These are phyloP conservation scores for Ramalina intermedia DNA, from an alignment of 495 filamentous ascomycete species.

Conservation along the genomic window DNA sequence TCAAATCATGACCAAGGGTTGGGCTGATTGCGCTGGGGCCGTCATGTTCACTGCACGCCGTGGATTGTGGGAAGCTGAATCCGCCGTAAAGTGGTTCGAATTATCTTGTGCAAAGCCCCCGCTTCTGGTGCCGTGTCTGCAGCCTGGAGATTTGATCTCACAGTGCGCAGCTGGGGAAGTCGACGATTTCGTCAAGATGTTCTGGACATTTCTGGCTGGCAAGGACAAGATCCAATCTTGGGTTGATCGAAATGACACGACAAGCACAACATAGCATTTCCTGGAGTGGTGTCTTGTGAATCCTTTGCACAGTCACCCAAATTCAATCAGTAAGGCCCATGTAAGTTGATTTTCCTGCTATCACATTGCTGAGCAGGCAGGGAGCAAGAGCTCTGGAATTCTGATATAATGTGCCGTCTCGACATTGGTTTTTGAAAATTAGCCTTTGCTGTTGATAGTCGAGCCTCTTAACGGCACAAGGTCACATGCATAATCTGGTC, in stretches of 20 bases:
- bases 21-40: background rate
- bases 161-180: background rate
- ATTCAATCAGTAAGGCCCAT: no score
- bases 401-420: no score
- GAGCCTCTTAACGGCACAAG: no score
- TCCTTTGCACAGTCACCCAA: background rate
- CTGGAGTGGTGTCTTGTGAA: background rate
- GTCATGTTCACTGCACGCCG: slow-evolving; percentile 1
- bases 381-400: no score
- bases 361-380: no score
- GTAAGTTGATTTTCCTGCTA: no score
- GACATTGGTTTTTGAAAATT: no score
- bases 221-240: background rate
- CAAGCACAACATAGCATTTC: background rate
- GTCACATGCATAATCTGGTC: no score
- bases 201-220: background rate
- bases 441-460: no score
- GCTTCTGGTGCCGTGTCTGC: slow-evolving; percentile 1
- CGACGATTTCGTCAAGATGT: background rate
- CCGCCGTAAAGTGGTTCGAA: background rate
- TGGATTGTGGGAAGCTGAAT: slow-evolving; percentile 1
- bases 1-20: background rate
- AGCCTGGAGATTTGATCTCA: background rate
- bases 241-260: background rate
- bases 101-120: background rate